Evolutionary conservation across 305 asterid genomes (phyloP).

Genomic region (Fraxinus velutina): DNA sequence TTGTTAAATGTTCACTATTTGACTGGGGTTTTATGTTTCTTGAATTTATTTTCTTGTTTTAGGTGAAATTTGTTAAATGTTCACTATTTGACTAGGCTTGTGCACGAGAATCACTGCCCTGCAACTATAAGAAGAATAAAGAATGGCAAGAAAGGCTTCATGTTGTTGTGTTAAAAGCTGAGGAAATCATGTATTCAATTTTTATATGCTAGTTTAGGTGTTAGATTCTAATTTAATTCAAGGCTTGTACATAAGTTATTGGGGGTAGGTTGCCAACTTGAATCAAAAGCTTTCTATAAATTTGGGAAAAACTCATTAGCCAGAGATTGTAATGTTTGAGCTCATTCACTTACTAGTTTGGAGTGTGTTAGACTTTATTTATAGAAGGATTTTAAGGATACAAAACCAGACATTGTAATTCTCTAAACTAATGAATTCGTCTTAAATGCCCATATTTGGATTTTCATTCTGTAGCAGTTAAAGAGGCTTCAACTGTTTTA

Average conservation of each 20-base stretch:
- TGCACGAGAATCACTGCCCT: conserved; percentile 45
- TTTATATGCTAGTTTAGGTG: too few relatives aligned
- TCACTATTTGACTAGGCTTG: conserved; percentile 39
- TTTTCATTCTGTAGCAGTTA: not conserved
- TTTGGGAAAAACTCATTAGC: not conserved
- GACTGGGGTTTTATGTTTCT: not conserved
- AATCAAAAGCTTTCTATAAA: not conserved
- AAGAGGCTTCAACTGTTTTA: not conserved
- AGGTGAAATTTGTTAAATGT: conserved; percentile 9
- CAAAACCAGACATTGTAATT: not conserved
- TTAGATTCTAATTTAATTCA: too few relatives aligned
- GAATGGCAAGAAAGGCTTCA: too few relatives aligned
- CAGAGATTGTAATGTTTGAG: not conserved
- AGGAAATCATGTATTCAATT: too few relatives aligned
- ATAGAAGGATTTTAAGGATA: not conserved
- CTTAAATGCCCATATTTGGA: not conserved
- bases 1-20: too few relatives aligned
- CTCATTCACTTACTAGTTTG: not conserved
- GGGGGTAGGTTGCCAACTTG: not conserved
- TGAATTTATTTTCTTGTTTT: not conserved
- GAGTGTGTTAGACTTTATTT: not conserved
- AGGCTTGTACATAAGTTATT: not conserved
- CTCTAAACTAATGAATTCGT: not conserved
- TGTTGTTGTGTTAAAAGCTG: too few relatives aligned
- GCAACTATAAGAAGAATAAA: conserved; percentile 54